Base-by-base conservation (phyloP, 371 early-diverging fungal genomes). In the Nematocida displodere region DNA sequence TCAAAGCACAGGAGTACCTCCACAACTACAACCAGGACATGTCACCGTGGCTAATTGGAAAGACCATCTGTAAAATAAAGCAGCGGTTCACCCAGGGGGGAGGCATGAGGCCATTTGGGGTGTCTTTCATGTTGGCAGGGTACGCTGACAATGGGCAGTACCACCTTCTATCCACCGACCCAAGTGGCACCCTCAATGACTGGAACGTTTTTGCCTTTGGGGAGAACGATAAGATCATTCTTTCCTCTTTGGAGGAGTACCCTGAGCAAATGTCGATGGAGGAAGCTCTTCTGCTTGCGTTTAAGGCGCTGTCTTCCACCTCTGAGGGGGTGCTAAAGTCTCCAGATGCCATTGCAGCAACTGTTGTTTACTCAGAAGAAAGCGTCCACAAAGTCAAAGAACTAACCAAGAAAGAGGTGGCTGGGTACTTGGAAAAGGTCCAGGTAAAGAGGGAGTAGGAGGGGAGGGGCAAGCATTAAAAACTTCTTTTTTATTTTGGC, bases 171-270 rank as follows among this genome's bases (percentile, higher is more conserved):
- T 93, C 92, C 80, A 91, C 93, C 7, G 99, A 98, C 84, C 97
- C 99, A 2, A 91, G 92, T 26, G 99, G 97, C 59, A 96, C 95
- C 85, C 93, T 95, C 82, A 88, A 90, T 80, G 93, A 93, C 40
- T 97, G 95, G 97, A 95, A 91, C 84, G 96, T 95, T 13, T 91
- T 90, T 36, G 91, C 92, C 83, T 92, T 95, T 79, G 99, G 99
- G 24, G 91, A 97, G 84, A 93, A 94, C 33, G 79, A 79, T 28
- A 81, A 81, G 54, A 34, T 50, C 0, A 81, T 84, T 11, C 79
- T 80, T 31, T 17, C 56, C 31, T 52, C 33, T 28, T 53, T 84
- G 11, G 78, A 75, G 28, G 79, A 75, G 31, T 77, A 64, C 20
- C 34, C 75, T 0, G 33, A 48, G 7, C 56, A 78, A 2, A 49